Base-by-base conservation (phyloP, 2,329 filamentous ascomycete species). In the Ophiostoma piceae region DNA sequence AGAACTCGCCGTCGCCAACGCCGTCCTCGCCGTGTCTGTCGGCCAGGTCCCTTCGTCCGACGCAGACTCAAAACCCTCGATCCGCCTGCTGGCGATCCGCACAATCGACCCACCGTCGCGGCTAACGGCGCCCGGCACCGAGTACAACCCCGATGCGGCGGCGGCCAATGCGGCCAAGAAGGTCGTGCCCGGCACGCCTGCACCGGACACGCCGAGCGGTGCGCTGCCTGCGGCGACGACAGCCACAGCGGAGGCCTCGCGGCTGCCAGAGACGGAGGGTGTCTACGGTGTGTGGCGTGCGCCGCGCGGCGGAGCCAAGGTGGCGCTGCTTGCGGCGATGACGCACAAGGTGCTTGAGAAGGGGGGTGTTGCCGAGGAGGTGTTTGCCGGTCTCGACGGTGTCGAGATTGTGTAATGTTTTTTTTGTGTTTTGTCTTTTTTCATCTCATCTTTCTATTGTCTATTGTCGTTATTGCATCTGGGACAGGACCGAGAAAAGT, bases 1-100 rank as follows among this genome's bases (percentile, higher is more conserved):
- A 78, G 95, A 99, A 79, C 88, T 99, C 19, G 92, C 93, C 1
- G 94, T 98, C 3, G 95, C 95, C 1, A 94, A 98, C 76, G 88
- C 90, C 14, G 92, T 95, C 2, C 83, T 98, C 65, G 95, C 94
- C 1, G 87, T 98, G 5, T 96, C 93, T 0, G 85, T 96, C 43
- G 87, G 87, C 19, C 85, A 87, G 74, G 77, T 77, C 12, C 67
- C 67, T 60, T 66, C 7, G 5, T 60, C 39, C 9, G 73, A 66
- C 74, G 75, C 66, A 16, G 71, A 74, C 1, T 67, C 66, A n/a
- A 71, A 68, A 68, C 74, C 82, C 2, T 78, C 82, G 64, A 78
- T 92, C 70, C 85, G 85, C 70, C 78, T 94, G 12, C 79, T 93
- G 19, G 87, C 90, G 9, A 85, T 92, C 70, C 84, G 91, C 71